Evolutionary conservation across 129 eudicot genomes (phyloP), one percentile per base, ranked within the genome.

Genomic region (Lactuca saligna): DNA sequence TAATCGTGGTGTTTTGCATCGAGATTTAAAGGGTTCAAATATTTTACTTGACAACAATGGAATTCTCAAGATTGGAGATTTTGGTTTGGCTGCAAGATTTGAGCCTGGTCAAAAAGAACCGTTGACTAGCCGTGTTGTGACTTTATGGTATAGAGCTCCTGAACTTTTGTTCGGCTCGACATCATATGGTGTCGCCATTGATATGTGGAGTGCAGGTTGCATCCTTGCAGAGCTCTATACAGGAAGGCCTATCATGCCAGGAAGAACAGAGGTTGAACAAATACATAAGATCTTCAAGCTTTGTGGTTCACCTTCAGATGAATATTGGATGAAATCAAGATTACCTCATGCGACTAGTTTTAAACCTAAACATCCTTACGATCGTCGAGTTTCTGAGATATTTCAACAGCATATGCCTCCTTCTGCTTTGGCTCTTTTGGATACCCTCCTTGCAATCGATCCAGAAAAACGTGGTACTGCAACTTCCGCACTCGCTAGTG

Each of bases 261-360:
- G 96, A 84, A 85, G 98, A 79, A 92, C 98, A 7, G 98, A 92
- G 98, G 98, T 92, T 66, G 98, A 92, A 83, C 98, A 92, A 78
- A 82, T 92, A 84, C 98, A 92, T 62, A 92, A 91, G 73, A 91
- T 91, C 67, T 91, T 91, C 74, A 91, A 91, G 86, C 89, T 92
- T 53, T 92, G 98, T 75, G 98, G 98, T 69, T 92, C 98, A 57
- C 98, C 98, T 1, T 75, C 96, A 39, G 98, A 92, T 48, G 86
- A 83, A 66, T 89, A 86, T 69, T 92, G 98, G 98, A 79, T 59
- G 51, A 78, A 75, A 65, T 71, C 91, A 55, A 86, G 82, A 64
- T 75, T 89, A 16, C 95, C 96, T 51, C 88, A 82, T 56, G 86
- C 91, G 35, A 84, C 98, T 48, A 88, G 88, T 72, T 92, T 87